Percentiles rank a stretch among this genome's conserved stretches.
Conservation (phyloP, 441 rosid species). For the Pelargonium citronellum region DNA sequence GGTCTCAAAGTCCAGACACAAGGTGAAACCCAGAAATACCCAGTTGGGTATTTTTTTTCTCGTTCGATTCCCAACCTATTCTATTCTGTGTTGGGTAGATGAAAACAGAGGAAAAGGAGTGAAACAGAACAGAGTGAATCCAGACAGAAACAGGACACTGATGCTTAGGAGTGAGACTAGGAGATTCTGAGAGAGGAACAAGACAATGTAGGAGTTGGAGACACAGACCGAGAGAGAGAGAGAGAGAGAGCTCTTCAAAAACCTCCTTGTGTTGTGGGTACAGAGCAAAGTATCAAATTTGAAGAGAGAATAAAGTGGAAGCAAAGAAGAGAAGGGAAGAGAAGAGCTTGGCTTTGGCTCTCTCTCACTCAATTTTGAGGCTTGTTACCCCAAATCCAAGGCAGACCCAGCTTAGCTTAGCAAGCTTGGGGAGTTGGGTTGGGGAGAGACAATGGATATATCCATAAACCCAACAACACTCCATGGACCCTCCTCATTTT, state of each 20-base stretch:
- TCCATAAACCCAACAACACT: slow-evolving; percentile 1
- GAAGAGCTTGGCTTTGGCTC: slow-evolving; percentile 17
- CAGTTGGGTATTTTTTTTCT: slow-evolving; percentile 19
- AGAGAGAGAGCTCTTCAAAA: slow-evolving; percentile 24
- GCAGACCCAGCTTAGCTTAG: slow-evolving; percentile 19
- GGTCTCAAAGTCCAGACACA: slow-evolving; percentile 14
- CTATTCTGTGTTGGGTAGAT: slow-evolving; percentile 14
- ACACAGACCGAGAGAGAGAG: slow-evolving; percentile 17
- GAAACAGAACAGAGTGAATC: slow-evolving; percentile 14
- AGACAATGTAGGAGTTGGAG: slow-evolving; percentile 42
- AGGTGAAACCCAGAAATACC: slow-evolving; percentile 25
- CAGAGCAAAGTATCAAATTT: slow-evolving; percentile 51
- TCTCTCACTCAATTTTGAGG: slow-evolving; percentile 13
- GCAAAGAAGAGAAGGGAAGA: slow-evolving; percentile 14
- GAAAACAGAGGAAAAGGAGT: slow-evolving; percentile 17
- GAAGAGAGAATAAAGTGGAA: slow-evolving; percentile 53
- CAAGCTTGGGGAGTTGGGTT: slow-evolving; percentile 3
- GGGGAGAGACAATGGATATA: slow-evolving; percentile 25
- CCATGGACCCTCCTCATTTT: slow-evolving; percentile 15
- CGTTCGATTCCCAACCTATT: slow-evolving; percentile 7
- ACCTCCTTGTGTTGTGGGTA: slow-evolving; percentile 47
- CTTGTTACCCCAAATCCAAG: slow-evolving; percentile 35
- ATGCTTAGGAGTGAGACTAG: slow-evolving; percentile 37
- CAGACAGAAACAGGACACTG: slow-evolving; percentile 19
- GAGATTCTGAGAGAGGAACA: slow-evolving; percentile 42